phyloP scores from a whole-genome alignment of 345 rosid species.

The Arabis alpina region DNA sequence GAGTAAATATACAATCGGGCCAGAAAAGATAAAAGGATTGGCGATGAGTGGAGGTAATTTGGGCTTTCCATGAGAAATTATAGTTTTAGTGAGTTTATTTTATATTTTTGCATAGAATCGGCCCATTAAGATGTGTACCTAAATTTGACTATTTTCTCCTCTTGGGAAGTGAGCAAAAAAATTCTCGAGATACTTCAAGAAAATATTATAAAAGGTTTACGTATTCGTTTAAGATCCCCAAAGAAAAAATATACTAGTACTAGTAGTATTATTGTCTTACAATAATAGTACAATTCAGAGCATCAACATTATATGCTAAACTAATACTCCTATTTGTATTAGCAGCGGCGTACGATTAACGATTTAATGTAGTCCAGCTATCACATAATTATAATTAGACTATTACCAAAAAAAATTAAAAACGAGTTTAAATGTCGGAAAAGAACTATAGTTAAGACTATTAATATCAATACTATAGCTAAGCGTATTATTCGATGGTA shows the following conservation, averaged over 20 bases:
- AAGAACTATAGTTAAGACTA: too few species aligned
- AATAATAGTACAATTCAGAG: constrained; percentile 30
- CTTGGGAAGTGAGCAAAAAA: neutral
- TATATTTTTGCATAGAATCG: too few species aligned
- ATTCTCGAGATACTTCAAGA: neutral
- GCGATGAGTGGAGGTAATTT: too few species aligned
- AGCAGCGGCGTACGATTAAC: constrained; percentile 22
- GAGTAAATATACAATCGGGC: too few species aligned
- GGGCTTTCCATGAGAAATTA: too few species aligned
- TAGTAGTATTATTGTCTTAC: constrained; percentile 29
- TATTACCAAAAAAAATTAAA: neutral
- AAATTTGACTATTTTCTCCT: too few species aligned
- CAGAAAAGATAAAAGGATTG: too few species aligned
- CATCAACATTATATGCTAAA: constrained; percentile 21
- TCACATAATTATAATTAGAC: neutral
- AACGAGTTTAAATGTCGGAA: too few species aligned
- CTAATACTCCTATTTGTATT: neutral
- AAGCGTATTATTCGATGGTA: constrained; percentile 20
- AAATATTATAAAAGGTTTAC: neutral
- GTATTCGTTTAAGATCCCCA: constrained; percentile 32
- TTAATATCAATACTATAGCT: neutral
- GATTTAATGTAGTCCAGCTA: constrained; percentile 24
- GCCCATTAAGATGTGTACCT: too few species aligned
- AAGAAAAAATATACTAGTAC: constrained; percentile 20
- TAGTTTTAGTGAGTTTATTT: too few species aligned